Base-by-base conservation (phyloP, 2,329 filamentous ascomycete species). In the Rhytidhysteron rufulum region DNA sequence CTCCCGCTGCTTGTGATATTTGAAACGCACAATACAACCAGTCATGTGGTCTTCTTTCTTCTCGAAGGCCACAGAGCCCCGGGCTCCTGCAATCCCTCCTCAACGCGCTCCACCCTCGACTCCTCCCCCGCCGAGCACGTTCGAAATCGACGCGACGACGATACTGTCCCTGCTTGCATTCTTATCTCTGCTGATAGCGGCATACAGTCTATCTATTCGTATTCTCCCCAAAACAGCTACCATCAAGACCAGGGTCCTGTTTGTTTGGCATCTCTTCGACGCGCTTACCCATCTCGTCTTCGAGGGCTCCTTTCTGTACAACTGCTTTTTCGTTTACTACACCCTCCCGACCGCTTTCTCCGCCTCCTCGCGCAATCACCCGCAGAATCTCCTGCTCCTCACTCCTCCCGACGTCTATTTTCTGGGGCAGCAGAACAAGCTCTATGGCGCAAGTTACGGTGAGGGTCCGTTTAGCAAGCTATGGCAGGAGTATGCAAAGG, bases 241-340 rank as follows among this genome's bases (percentile, higher is more conserved):
- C 1, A 61, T 69, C 27, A 78, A 81, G 37, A 74, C 76, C 41
- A 88, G 89, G 46, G 71, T 86, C 60, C 82, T 96, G 49, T 95
- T 95, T 75, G 79, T 94, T 68, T 96, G 91, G 91, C 90, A 96
- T 71, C 78, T 87, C 27, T 94, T 95, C 69, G 90, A 96, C 65
- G 88, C 88, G 22, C 77, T 96, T 31, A 91, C 90, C 57, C 93
- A 98, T 71, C 81, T 94, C 67, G 74, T 88, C 63, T 85, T 97
- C 62, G 91, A 97, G 70, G 90, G 88, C 39, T 85, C 82, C 57
- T 97, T 88, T 67, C 80, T 96, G 18, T 96, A 89, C 75, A 88
- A 95, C 70, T 95, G 88, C 72, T 94, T 97, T 77, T 91, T 89
- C 75, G 76, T 76, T 51, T 81, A 72, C 55, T 66, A 67, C 34